Base-by-base conservation (phyloP, 2,329 filamentous ascomycete species). In the Sporothrix brasiliensis region DNA sequence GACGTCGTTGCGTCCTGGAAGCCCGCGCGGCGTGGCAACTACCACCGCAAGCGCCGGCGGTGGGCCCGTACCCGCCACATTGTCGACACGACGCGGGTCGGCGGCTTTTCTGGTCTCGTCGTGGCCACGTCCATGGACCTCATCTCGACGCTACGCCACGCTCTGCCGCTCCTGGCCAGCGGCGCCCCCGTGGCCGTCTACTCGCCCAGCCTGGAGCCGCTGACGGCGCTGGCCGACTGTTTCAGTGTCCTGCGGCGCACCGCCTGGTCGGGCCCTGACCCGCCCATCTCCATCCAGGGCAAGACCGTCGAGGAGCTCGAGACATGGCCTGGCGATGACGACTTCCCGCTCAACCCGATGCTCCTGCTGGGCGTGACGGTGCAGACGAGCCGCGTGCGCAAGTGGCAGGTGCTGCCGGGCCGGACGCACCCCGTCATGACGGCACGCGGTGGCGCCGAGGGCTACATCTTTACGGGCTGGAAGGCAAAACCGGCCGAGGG, bases 341-440 rank as follows among this genome's bases (percentile, higher is more conserved):
- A 96, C 74, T 98, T 97, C 77, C 92, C 93, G 0, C 79, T 97
- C 16, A 95, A 99, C 77, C 95, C 95, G 0, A 91, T 92, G 2
- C 81, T 97, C 67, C 79, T 99, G 4, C 85, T 98, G 0, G 92
- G 90, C 0, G 89, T 92, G 0, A 88, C 86, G 14, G 84, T 99
- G 68, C 94, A 98, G 81, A 95, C 90, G 2, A 92, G 90, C 63
- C 85, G 92, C 16, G 89, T 91, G 5, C 86, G 91, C 73, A 85
- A 88, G 68, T 98, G 93, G 92, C 95, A 99, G 82, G 94, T 97
- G 1, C 80, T 99, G 61, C 95, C 95, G 0, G 92, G 93, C 0
- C 84, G 95, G 69, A 98, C 95, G 68, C 95, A 99, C 81, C 95
- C 95, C 7, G 80, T 96, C 69, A 99, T 99, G 95, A 97, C 92